Evolutionary conservation across 495 filamentous ascomycete species (phyloP).

Genomic region (Talaromyces liani): DNA sequence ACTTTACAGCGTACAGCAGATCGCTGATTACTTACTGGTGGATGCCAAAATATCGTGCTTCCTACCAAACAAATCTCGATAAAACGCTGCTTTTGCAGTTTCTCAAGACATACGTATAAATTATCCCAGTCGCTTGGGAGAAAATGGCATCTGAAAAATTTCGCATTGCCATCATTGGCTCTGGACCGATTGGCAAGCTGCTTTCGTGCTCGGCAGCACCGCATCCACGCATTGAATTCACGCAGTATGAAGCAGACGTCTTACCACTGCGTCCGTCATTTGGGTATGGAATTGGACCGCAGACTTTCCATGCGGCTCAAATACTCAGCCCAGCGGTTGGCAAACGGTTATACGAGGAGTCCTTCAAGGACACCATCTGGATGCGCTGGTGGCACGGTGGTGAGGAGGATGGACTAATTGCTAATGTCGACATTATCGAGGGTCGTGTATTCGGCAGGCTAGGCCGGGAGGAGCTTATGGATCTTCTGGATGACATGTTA

Average conservation of each 20-base stretch:
- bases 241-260: constrained; percentile 4
- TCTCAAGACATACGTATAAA: not conserved
- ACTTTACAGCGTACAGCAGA: not conserved
- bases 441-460: not conserved
- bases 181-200: constrained; percentile 5
- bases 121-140: not conserved
- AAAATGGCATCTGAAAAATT: constrained; percentile 3
- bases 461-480: constrained; percentile 6
- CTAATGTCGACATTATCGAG: not conserved
- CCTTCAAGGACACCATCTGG: not conserved
- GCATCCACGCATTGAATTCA: constrained; percentile 6
- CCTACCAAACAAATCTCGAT: not conserved
- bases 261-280: constrained; percentile 5
- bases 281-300: constrained; percentile 6
- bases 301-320: not conserved
- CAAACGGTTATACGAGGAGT: not conserved
- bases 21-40: not conserved
- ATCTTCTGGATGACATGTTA: not conserved
- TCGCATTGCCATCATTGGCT: constrained; percentile 6
- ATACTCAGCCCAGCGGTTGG: constrained; percentile 1
- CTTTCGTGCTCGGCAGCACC: constrained; percentile 2
- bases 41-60: not conserved
- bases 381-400: constrained; percentile 9
- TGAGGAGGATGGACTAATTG: not conserved
- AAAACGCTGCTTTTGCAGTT: not conserved